Evolutionary conservation across 176 grass and related monocot genomes (phyloP), one percentile per base, ranked within the genome.

Genomic region (Panicum miliaceum): DNA sequence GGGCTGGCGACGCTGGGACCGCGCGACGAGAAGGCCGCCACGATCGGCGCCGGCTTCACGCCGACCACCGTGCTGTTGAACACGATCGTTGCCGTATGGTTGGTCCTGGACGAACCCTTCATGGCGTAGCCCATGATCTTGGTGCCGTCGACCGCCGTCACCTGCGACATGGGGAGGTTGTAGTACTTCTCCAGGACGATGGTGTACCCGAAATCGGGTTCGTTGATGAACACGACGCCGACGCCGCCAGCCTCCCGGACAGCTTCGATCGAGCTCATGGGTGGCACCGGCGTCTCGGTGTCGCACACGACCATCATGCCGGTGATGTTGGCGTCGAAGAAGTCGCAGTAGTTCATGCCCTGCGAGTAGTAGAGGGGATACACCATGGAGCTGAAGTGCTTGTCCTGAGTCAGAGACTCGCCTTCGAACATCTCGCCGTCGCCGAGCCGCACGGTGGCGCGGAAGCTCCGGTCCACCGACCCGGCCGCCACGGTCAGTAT

Each of bases 11-110:
- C 14, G 38, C 81, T 86, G 5, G 90, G 93, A 3, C 90, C 93
- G 5, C 93, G 82, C 4, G 90, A 92, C 2, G 93, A 92, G 79
- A 95, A 95, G 0, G 85, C 79, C 0, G 85, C 80, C 3, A 92
- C 86, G n/a, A 71, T 53, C 4, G 90, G 93, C 22, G 93, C 76
- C n/a, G 85, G 88, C 45, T 73, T 82, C 10, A 75, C 64, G 16
- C 86, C 82, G 7, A 90, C 73, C 7, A 84, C 6, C 0, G 88
- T 75, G 76, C 78, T 85, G 41, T 84, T 81, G 85, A 95, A 92
- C 47, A 84, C 27, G 56, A 95, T 88, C 0, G 87, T 89, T 0
- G 89, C 92, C 6, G 35, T 85, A 7, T 81, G 70, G 42, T 18
- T 46, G 1, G 8, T 5, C 14, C 63, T 15, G 9, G 78, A 1